These are phyloP conservation scores for Aspergillus wentii DNA, from an alignment of 495 filamentous ascomycete species.

Conservation along the genomic window DNA sequence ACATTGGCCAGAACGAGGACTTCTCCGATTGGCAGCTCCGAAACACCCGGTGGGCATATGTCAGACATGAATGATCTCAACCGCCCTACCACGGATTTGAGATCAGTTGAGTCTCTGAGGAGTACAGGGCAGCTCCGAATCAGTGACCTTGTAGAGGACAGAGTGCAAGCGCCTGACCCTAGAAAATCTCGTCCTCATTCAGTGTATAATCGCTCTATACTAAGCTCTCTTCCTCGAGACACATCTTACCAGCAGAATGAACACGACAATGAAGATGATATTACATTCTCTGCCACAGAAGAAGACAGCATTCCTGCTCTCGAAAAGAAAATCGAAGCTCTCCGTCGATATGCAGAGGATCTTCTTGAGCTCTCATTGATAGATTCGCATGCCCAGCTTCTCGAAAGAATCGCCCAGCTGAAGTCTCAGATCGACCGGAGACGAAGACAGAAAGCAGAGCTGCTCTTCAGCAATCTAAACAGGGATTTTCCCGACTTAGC, in stretches of 20 bases:
- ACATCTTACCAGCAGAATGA: no score
- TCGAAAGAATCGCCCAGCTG: slow-evolving; percentile 10
- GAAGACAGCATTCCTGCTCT: slow-evolving; percentile 10
- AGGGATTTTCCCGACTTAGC: slow-evolving; percentile 20
- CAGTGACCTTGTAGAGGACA: slow-evolving; percentile 11
- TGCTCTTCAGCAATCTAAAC: slow-evolving; percentile 8
- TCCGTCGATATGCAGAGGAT: slow-evolving; percentile 11
- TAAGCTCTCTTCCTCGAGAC: no score
- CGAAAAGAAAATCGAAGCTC: slow-evolving; percentile 6
- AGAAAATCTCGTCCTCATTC: background rate
- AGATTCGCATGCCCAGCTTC: slow-evolving; percentile 12
- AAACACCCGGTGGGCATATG: background rate
- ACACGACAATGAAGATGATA: no score
- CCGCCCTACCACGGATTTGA: background rate
- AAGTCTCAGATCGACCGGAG: slow-evolving; percentile 11
- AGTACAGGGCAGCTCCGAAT: slow-evolving; percentile 11
- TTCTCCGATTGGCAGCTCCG: background rate
- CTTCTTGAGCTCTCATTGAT: slow-evolving; percentile 13
- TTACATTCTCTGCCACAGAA: background rate
- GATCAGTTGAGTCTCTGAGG: background rate
- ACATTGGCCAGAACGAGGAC: background rate
- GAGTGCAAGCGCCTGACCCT: no score
- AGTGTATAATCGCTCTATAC: no score
- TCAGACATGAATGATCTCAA: background rate
- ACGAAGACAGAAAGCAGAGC: slow-evolving; percentile 13